phyloP scores from a whole-genome alignment of 2,329 filamentous ascomycete species.

The Fusarium dimerum region DNA sequence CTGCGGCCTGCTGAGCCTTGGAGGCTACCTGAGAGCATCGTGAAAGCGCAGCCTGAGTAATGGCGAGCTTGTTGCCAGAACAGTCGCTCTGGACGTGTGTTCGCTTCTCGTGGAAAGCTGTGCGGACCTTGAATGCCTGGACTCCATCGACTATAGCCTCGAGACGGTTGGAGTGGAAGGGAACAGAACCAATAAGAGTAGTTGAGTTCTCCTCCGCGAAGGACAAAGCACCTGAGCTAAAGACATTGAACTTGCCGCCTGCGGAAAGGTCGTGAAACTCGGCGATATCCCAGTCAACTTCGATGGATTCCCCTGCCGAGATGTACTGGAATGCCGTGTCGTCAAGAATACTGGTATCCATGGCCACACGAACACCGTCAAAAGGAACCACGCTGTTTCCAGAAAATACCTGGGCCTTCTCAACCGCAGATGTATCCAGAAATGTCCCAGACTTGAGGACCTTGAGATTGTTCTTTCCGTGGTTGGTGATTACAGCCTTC shows the following conservation, averaged over 20 bases:
- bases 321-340: constrained; percentile 54
- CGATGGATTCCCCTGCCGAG: constrained; percentile 49
- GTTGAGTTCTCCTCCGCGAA: constrained; percentile 54
- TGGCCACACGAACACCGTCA: constrained; percentile 53
- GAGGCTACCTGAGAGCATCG: constrained; percentile 57
- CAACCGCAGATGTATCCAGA: constrained; percentile 51
- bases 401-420: constrained; percentile 54
- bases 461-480: constrained; percentile 49
- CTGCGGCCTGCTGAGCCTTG: constrained; percentile 52
- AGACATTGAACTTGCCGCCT: constrained; percentile 58
- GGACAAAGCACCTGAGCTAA: constrained; percentile 57
- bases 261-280: constrained; percentile 53
- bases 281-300: constrained; percentile 55
- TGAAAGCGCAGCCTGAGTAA: constrained; percentile 51
- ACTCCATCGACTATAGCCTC: constrained; percentile 57
- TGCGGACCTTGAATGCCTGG: constrained; percentile 51
- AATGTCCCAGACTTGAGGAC: constrained; percentile 56
- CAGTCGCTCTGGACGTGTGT: constrained; percentile 55
- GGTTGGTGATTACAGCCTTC: constrained; percentile 56
- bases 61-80: constrained; percentile 45
- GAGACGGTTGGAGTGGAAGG: constrained; percentile 61
- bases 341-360: constrained; percentile 45
- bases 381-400: constrained; percentile 47
- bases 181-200: constrained; percentile 54
- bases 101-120: constrained; percentile 52